Conservation (phyloP, 1,284 basidiomycete genomes). For the Apiotrichum montevideense region DNA sequence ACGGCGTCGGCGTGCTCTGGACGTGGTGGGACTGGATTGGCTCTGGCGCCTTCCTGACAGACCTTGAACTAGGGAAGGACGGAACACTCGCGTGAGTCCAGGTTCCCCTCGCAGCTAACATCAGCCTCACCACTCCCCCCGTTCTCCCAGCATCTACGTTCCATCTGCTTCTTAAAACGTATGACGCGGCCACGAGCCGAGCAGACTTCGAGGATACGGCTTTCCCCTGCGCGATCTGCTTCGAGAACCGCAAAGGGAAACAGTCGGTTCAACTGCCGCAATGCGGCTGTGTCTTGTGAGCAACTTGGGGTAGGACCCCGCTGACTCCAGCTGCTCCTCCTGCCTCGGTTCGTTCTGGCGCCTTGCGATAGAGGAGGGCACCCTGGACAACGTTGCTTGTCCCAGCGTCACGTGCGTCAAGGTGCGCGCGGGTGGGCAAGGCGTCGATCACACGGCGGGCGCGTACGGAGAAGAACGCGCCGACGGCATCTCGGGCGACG, state of each 20-base stretch:
- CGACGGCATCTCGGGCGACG: slow-evolving; percentile 53
- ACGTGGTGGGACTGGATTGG: slow-evolving; percentile 44
- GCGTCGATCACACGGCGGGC: too few relatives aligned
- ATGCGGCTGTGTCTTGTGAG: slow-evolving; percentile 39
- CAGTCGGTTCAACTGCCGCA: slow-evolving; percentile 32
- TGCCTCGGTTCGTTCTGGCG: slow-evolving; percentile 42
- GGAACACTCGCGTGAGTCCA: too few relatives aligned
- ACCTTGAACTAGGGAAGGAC: slow-evolving; percentile 18
- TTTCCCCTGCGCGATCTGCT: slow-evolving; percentile 44
- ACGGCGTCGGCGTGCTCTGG: slow-evolving; percentile 29
- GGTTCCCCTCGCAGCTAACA: background rate
- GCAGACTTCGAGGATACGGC: slow-evolving; percentile 35
- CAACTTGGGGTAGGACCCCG: slow-evolving; percentile 16
- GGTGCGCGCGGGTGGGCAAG: slow-evolving; percentile 11
- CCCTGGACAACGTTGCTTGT: slow-evolving; percentile 40
- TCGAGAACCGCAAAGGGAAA: slow-evolving; percentile 42
- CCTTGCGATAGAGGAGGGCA: slow-evolving; percentile 43
- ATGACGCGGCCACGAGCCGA: slow-evolving; percentile 27
- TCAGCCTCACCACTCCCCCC: slow-evolving; percentile 12
- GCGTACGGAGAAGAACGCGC: background rate
- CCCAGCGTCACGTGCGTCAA: slow-evolving; percentile 42
- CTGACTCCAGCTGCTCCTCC: slow-evolving; percentile 23
- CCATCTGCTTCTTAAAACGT: slow-evolving; percentile 31
- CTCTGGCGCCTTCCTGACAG: slow-evolving; percentile 26
- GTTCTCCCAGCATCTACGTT: slow-evolving; percentile 22